phyloP scores from a whole-genome alignment of 2,329 filamentous ascomycete genomes.

The Uncinocarpus reesii region DNA sequence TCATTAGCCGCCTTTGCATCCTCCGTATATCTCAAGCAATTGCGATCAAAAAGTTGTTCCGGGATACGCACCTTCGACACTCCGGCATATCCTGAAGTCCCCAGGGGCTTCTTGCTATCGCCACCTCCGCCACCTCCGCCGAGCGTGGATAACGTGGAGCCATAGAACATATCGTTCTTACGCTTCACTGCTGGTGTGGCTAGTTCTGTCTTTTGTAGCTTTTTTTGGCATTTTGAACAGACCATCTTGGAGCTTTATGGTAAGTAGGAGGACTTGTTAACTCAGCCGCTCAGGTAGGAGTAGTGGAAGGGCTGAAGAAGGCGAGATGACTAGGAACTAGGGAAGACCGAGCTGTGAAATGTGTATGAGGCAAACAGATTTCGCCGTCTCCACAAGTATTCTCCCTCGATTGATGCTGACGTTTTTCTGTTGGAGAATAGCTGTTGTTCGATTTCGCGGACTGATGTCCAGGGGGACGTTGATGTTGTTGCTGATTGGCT shows the following conservation, averaged over 20 bases:
- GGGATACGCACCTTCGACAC: conserved; percentile 46
- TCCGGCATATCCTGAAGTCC: conserved; percentile 49
- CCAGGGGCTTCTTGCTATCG: conserved; percentile 36
- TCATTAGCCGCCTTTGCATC: not conserved
- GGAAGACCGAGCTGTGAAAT: no score
- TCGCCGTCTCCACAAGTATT: no score
- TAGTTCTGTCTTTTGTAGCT: conserved; percentile 49
- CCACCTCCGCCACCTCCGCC: conserved; percentile 25
- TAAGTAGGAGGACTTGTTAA: no score
- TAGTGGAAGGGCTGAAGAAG: no score
- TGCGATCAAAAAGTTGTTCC: not conserved
- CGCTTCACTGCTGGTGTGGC: conserved; percentile 57
- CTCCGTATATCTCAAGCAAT: not conserved
- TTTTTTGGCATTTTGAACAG: conserved; percentile 54
- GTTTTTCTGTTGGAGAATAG: no score
- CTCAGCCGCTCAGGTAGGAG: no score
- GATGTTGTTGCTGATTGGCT: conserved; percentile 7
- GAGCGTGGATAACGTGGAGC: conserved; percentile 41
- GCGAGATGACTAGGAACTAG: no score
- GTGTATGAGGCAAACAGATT: no score
- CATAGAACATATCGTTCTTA: conserved; percentile 57
- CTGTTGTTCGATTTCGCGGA: no score
- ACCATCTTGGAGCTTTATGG: conserved; percentile 50
- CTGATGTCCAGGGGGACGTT: no score
- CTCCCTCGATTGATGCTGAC: no score